Percentiles rank a stretch among this genome's conserved stretches.
phyloP scores from a whole-genome alignment of 257 asterid species.

The Nicotiana otophora region DNA sequence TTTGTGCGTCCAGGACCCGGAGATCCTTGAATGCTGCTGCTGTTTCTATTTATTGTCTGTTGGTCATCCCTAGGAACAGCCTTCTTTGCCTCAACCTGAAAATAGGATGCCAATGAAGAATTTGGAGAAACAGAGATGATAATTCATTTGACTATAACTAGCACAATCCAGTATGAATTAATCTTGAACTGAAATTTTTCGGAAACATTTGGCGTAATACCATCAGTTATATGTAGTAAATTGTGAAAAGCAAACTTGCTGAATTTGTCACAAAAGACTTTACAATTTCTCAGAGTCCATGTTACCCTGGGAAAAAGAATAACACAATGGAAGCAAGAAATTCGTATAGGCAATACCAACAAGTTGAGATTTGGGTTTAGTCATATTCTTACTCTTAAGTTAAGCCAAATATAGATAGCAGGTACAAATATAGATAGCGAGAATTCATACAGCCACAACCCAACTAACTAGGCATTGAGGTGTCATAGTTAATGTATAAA shows the following conservation, averaged over 20 bases:
- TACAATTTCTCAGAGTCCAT: not conserved
- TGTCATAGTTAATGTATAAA: not conserved
- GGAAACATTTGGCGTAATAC: not conserved
- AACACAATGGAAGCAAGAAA: not conserved
- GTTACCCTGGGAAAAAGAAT: not conserved
- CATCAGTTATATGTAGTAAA: not conserved
- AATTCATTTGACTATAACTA: not conserved
- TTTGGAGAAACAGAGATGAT: slow-evolving; percentile 2
- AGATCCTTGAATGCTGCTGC: slow-evolving; percentile 63
- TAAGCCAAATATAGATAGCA: not conserved
- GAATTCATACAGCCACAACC: not conserved
- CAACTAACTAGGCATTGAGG: not conserved
- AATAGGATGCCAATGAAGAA: slow-evolving; percentile 18
- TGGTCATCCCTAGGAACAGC: slow-evolving; percentile 86
- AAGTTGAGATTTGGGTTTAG: not conserved
- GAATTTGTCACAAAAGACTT: not conserved
- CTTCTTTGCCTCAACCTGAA: slow-evolving; percentile 85
- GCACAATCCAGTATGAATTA: not conserved
- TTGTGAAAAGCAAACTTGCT: not conserved
- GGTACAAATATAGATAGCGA: not conserved
- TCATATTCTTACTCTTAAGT: no score
- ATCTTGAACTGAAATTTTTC: not conserved
- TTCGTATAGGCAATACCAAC: not conserved
- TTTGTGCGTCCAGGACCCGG: slow-evolving; percentile 76
- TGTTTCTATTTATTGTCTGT: slow-evolving; percentile 44